These are phyloP conservation scores for Bipolaris oryzae DNA, from an alignment of 2,329 filamentous ascomycete species.

Conservation along the genomic window DNA sequence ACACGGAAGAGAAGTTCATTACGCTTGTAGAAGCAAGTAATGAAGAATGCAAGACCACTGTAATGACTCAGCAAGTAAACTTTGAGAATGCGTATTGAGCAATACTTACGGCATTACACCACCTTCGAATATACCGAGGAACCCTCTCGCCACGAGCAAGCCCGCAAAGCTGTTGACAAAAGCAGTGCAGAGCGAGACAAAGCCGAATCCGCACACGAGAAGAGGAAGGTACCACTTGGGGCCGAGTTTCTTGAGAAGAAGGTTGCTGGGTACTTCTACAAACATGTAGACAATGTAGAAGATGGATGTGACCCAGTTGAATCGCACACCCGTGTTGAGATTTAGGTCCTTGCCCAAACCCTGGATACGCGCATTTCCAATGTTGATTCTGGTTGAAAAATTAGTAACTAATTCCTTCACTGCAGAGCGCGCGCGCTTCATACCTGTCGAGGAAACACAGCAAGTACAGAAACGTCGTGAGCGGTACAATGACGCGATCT, in stretches of 20 bases:
- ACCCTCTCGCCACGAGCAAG: slow-evolving; percentile 56
- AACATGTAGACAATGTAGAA: slow-evolving; percentile 65
- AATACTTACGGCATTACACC: slow-evolving; percentile 59
- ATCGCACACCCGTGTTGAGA: slow-evolving; percentile 54
- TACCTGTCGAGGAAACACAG: slow-evolving; percentile 58
- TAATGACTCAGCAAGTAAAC: slow-evolving; percentile 6
- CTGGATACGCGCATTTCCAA: slow-evolving; percentile 63
- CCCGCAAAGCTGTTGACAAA: slow-evolving; percentile 58
- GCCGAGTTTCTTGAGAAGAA: slow-evolving; percentile 61
- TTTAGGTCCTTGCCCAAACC: slow-evolving; percentile 59
- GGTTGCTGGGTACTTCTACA: slow-evolving; percentile 63
- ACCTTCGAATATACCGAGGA: slow-evolving; percentile 63
- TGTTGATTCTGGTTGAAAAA: slow-evolving; percentile 43
- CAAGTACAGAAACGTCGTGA: slow-evolving; percentile 61
- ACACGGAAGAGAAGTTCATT: slow-evolving; percentile 62
- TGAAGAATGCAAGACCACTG: slow-evolving; percentile 62
- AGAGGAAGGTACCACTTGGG: slow-evolving; percentile 60
- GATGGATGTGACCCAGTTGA: slow-evolving; percentile 64
- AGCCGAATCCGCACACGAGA: slow-evolving; percentile 62
- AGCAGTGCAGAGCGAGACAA: slow-evolving; percentile 61
- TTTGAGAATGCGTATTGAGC: no score
- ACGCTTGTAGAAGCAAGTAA: slow-evolving; percentile 63
- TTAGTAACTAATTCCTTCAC: slow-evolving; percentile 9
- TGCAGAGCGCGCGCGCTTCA: neutral
- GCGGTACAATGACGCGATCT: slow-evolving; percentile 59